Percentiles rank a stretch among this genome's conserved stretches.
These are phyloP conservation scores for Elsinoe batatas DNA, from an alignment of 2,329 filamentous ascomycete genomes.

Conservation along the genomic window DNA sequence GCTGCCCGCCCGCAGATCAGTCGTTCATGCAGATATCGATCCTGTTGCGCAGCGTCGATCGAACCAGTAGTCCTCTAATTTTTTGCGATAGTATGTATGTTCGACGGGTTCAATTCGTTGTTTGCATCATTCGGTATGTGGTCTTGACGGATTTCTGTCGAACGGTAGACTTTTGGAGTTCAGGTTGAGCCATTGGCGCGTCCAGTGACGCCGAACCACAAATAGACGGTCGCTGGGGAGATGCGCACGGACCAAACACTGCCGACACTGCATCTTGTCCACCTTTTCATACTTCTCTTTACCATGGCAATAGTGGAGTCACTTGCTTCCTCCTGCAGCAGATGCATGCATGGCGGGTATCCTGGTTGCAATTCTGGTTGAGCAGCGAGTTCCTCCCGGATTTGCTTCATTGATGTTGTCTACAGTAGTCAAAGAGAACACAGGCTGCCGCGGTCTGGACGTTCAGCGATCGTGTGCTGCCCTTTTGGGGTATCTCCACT, in stretches of 20 bases:
- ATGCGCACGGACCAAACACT: constrained; percentile 1
- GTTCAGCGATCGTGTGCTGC: constrained; percentile 45
- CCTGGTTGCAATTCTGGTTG: neutral
- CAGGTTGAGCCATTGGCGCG: constrained; percentile 2
- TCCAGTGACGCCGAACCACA: constrained; percentile 6
- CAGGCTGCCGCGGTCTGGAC: constrained; percentile 46
- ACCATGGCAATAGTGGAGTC: constrained; percentile 7
- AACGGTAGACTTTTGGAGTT: constrained; percentile 2
- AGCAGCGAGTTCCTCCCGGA: neutral
- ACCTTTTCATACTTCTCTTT: neutral
- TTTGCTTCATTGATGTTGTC: constrained; percentile 26
- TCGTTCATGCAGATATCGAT: neutral
- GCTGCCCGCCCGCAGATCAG: constrained; percentile 19
- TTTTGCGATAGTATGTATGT: neutral
- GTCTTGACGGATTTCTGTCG: constrained; percentile 9
- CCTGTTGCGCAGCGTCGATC: neutral
- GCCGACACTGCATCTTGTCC: neutral
- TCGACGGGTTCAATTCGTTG: neutral
- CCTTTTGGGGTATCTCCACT: constrained; percentile 44
- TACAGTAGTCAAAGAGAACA: constrained; percentile 43
- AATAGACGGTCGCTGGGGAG: constrained; percentile 6
- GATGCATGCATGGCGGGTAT: constrained; percentile 1
- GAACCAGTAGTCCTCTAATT: neutral
- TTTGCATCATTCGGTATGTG: constrained; percentile 2
- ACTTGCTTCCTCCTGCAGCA: constrained; percentile 1